Evolutionary conservation across 208 protist genomes (phyloP), one percentile per base, ranked within the genome.

Genomic region (Acanthamoeba royreba): DNA sequence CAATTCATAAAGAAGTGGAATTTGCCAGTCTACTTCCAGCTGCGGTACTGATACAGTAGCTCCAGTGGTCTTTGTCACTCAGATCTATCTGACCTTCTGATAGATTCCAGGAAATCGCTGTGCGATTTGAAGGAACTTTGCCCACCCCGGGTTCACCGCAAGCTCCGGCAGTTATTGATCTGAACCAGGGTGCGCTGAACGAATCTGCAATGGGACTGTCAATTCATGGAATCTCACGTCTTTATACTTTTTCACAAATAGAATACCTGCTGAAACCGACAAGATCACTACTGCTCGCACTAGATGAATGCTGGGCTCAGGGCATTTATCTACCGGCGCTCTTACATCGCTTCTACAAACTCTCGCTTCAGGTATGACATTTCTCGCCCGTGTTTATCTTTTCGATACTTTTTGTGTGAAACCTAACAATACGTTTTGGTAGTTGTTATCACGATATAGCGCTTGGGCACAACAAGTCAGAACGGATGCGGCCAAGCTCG

Each of bases 1-100:
- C 49, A 72, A 13, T 91, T 91, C 58, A 91, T 74, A 19, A 91
- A 91, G 22, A 91, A 91, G 43, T 91, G 85, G 85, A 91, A 91
- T 28, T n/a, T 91, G 3, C 85, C 85, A 11, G 55, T 91, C 40
- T 91, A 91, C 43, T 91, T 91, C 35, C 85, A 91, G 35, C 55
- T 91, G 58, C 35, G 79, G 79, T 88, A 53, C 43, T 88, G 13
- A 19, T 88, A 11, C 13, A 11, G 15, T 28, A 13, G 15, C 11
- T 88, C 43, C 25, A 38, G 17, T 88, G 11, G 11, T 55, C 43
- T 42, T n/a, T 88, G 15, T 40, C 28, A 13, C 35, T 28, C n/a
- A 35, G n/a, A 13, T 28, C 13, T 15, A 77, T 77, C 13, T 28
- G 66, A 40, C 31, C 35, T n/a, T 77, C n/a, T 28, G 22, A 40